Base-by-base conservation (phyloP, 352 stramenopile species). In the Peronospora belbahrii region DNA sequence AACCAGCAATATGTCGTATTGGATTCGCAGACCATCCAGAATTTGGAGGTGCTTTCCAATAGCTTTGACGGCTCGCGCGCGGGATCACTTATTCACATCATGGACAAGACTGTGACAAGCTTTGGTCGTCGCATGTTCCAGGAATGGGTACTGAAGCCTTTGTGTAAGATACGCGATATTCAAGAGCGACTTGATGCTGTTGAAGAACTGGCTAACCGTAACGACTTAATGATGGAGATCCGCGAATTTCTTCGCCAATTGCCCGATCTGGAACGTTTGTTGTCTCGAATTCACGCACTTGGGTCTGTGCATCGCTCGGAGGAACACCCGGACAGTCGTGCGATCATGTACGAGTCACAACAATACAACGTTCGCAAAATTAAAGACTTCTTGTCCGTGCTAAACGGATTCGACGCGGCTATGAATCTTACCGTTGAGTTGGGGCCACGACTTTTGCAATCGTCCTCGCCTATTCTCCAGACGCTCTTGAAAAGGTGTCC, bases 301-400 rank as follows among this genome's bases (percentile, higher is more conserved):
- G 94, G 95, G 10, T 94, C 82, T 20, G 61, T 70, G 30, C 56
- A 95, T 48, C 74, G 87, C 19, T 86, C 76, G 0, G 59, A 72
- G 18, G 68, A 91, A 45, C 96, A 99, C 65, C 96, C 96, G 0
- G 94, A 98, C 57, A 95, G 91, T 37, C 78, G 96, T 24, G 96
- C 96, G 30, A 89, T 99, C 42, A 94, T 99, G 68, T 99, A 99
- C 65, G 97, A 99, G 61, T 80, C 67, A 13, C 84, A 80, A 41
- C 96, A 87, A 45, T 98, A 99, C 77, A 98, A 97, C 42, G 95
- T 95, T 49, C 87, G 94, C 38, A 99, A 99, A 66, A 98, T 99
- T 31, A 82, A 83, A 17, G 81, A 95, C 47, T 94, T 96, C 25
- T 30, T 95, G 3, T 75, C 96, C 2, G 63, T 97, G 7, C 59